A percentile compares a stretch with the other conserved stretches of the same genome.
phyloP scores from a whole-genome alignment of 257 asterid genomes.

The Pogostemon cablin region DNA sequence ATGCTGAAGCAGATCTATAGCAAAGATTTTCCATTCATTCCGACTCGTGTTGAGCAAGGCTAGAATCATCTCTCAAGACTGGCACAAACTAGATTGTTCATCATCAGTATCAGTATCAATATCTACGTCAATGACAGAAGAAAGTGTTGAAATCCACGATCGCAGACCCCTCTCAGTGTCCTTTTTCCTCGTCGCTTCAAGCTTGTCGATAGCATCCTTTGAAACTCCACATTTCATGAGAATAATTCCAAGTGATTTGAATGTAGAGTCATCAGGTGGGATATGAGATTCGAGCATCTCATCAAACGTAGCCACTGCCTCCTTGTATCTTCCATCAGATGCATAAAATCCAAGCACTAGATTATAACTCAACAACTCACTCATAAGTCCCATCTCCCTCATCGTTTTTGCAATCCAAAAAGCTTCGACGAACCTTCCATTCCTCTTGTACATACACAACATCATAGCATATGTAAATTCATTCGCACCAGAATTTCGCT shows the following conservation, averaged over 20 bases:
- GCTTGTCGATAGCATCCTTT: conserved; percentile 56
- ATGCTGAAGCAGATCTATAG: no score
- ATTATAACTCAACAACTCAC: conserved; percentile 76
- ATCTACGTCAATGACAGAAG: conserved; percentile 49
- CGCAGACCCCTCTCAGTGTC: conserved; percentile 55
- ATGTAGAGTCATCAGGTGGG: conserved; percentile 76
- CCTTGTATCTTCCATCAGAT: conserved; percentile 77
- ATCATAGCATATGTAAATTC: conserved; percentile 96
- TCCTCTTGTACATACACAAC: conserved; percentile 90
- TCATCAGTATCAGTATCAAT: conserved; percentile 25
- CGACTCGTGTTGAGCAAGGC: not conserved
- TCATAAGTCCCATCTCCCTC: conserved; percentile 80
- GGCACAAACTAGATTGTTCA: conserved; percentile 17
- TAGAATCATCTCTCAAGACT: conserved; percentile 16
- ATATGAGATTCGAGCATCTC: conserved; percentile 65
- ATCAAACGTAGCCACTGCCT: conserved; percentile 66
- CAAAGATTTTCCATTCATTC: not conserved
- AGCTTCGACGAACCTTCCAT: conserved; percentile 72
- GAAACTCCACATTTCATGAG: conserved; percentile 85
- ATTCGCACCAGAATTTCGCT: conserved; percentile 59
- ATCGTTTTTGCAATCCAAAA: conserved; percentile 60
- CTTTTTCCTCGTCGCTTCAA: conserved; percentile 54
- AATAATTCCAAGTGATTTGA: conserved; percentile 64
- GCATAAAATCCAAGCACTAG: conserved; percentile 75
- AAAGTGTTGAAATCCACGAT: conserved; percentile 64